phyloP scores from a whole-genome alignment of 306 rosid species.

The Cucurbita pepo region DNA sequence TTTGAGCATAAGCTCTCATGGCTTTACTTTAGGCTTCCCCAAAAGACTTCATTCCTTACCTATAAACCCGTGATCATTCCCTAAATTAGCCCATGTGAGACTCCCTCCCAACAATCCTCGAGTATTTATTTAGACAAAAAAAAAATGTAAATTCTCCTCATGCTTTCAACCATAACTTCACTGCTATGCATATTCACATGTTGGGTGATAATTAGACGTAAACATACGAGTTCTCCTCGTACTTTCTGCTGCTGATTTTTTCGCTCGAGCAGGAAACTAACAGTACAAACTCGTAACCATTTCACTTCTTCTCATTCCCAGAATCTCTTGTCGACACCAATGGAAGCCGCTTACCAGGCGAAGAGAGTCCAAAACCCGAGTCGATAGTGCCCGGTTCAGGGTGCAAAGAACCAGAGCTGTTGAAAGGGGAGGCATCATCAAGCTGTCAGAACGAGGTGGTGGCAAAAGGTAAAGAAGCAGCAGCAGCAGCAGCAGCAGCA shows the following conservation, averaged over 20 bases:
- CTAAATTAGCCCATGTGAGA: too few species aligned
- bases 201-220: background rate
- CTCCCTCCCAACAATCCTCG: too few species aligned
- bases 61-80: too few species aligned
- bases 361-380: background rate
- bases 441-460: background rate
- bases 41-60: too few species aligned
- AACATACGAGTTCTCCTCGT: background rate
- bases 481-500: background rate
- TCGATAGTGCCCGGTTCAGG: background rate
- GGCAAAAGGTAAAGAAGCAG: background rate
- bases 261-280: background rate
- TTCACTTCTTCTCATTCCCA: background rate
- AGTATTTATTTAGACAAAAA: background rate
- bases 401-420: background rate
- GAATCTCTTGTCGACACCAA: background rate
- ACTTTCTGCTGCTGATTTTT: background rate
- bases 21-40: too few species aligned
- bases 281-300: background rate
- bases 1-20: too few species aligned
- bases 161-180: background rate
- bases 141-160: background rate
- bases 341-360: background rate
- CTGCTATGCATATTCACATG: background rate
- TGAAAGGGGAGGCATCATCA: conserved; percentile 12